Evolutionary conservation across 345 rosid species (phyloP).

Genomic region (Odontarrhena argentea): DNA sequence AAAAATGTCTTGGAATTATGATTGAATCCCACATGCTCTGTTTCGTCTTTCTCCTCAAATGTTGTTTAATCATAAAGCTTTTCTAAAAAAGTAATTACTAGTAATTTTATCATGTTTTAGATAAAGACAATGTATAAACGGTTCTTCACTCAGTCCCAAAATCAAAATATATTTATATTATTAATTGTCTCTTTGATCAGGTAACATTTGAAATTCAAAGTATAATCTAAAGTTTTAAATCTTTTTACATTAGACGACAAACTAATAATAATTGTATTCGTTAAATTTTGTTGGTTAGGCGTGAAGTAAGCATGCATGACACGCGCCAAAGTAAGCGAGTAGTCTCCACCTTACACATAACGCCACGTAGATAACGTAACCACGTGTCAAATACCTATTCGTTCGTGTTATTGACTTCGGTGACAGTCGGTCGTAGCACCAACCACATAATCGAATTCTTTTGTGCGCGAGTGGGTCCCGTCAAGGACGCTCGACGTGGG

Average conservation of each 20-base stretch:
- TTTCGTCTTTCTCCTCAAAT: conserved; percentile 27
- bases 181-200: conserved; percentile 1
- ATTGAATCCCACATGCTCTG: conserved; percentile 45
- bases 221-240: not conserved
- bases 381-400: conserved; percentile 9
- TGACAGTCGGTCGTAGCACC: conserved; percentile 38
- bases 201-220: not conserved
- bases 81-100: conserved; percentile 1
- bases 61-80: conserved; percentile 13
- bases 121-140: conserved; percentile 1
- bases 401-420: conserved; percentile 5
- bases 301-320: not conserved
- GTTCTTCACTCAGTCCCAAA: not conserved
- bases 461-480: conserved; percentile 46
- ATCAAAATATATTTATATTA: conserved; percentile 5
- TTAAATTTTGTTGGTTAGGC: not conserved
- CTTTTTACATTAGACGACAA: too few relatives aligned
- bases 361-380: not conserved
- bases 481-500: conserved; percentile 53
- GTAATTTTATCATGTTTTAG: conserved; percentile 2
- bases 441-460: conserved; percentile 15
- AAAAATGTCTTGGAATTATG: conserved; percentile 35
- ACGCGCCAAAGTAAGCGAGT: conserved; percentile 26
- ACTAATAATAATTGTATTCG: too few relatives aligned
- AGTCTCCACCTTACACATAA: not conserved